phyloP scores from a whole-genome alignment of 345 rosid genomes.

The Acer negundo region DNA sequence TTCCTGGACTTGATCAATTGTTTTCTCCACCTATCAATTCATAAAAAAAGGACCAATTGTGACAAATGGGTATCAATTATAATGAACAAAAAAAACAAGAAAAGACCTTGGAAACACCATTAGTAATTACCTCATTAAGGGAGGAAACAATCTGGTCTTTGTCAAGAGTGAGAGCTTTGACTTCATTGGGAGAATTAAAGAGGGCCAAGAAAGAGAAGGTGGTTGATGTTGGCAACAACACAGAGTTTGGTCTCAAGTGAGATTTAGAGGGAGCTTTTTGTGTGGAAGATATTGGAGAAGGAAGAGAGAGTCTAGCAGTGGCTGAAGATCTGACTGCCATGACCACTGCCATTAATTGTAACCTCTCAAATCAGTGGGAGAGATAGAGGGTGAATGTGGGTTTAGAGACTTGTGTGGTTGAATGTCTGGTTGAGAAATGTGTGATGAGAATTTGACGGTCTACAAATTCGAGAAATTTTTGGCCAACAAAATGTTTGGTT shows the following conservation, averaged over 20 bases:
- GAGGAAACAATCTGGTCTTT: slow-evolving; percentile 92
- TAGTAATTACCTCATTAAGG: slow-evolving; percentile 54
- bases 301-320: slow-evolving; percentile 41
- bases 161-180: slow-evolving; percentile 62
- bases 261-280: slow-evolving; percentile 36
- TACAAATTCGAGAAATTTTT: background rate
- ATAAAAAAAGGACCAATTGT: slow-evolving; percentile 15
- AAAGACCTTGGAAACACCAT: background rate
- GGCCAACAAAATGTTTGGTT: background rate
- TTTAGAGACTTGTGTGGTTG: background rate
- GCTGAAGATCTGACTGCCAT: slow-evolving; percentile 59
- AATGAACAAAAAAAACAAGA: background rate
- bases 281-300: slow-evolving; percentile 26
- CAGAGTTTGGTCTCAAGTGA: slow-evolving; percentile 42
- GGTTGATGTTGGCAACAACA: slow-evolving; percentile 62
- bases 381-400: background rate
- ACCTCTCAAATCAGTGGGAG: background rate
- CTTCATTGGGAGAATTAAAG: slow-evolving; percentile 57
- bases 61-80: background rate
- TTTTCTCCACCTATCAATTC: slow-evolving; percentile 71
- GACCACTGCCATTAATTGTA: slow-evolving; percentile 32
- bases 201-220: slow-evolving; percentile 62
- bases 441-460: slow-evolving; percentile 15
- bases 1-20: slow-evolving; percentile 74
- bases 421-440: background rate